Evolutionary conservation across 2,329 filamentous ascomycete genomes (phyloP).

Genomic region (Ampelomyces quisqualis): DNA sequence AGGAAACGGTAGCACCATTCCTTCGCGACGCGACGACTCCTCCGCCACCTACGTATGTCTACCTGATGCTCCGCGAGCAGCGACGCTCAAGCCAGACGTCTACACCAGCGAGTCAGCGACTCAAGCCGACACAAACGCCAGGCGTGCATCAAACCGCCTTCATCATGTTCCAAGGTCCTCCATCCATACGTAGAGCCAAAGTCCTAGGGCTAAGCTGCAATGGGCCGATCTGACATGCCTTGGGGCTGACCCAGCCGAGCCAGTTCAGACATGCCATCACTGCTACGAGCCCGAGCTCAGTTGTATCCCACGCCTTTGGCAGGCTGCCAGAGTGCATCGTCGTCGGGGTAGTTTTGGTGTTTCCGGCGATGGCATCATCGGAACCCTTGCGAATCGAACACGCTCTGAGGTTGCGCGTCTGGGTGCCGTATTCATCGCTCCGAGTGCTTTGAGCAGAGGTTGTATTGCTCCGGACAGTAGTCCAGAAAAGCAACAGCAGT

Average conservation of each 20-base stretch:
- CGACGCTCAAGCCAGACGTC: slow-evolving; percentile 41
- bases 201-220: slow-evolving; percentile 44
- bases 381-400: slow-evolving; percentile 22
- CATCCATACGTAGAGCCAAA: slow-evolving; percentile 31
- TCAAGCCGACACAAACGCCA: slow-evolving; percentile 20
- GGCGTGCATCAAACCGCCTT: slow-evolving; percentile 43
- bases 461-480: slow-evolving; percentile 31
- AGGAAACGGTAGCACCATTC: neutral
- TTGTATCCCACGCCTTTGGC: slow-evolving; percentile 42
- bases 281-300: slow-evolving; percentile 44
- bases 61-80: slow-evolving; percentile 25
- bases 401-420: slow-evolving; percentile 13
- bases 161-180: slow-evolving; percentile 17
- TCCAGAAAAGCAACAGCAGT: slow-evolving; percentile 8
- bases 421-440: slow-evolving; percentile 7
- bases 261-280: slow-evolving; percentile 26
- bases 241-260: slow-evolving; percentile 23
- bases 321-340: slow-evolving; percentile 33
- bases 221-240: slow-evolving; percentile 38
- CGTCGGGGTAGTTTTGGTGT: slow-evolving; percentile 16
- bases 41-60: slow-evolving; percentile 33
- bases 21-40: slow-evolving; percentile 32
- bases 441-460: slow-evolving; percentile 12
- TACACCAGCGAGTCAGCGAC: slow-evolving; percentile 25
- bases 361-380: slow-evolving; percentile 15